phyloP scores from a whole-genome alignment of 2,329 filamentous ascomycete species.

The Neonectria neomacrospora region DNA sequence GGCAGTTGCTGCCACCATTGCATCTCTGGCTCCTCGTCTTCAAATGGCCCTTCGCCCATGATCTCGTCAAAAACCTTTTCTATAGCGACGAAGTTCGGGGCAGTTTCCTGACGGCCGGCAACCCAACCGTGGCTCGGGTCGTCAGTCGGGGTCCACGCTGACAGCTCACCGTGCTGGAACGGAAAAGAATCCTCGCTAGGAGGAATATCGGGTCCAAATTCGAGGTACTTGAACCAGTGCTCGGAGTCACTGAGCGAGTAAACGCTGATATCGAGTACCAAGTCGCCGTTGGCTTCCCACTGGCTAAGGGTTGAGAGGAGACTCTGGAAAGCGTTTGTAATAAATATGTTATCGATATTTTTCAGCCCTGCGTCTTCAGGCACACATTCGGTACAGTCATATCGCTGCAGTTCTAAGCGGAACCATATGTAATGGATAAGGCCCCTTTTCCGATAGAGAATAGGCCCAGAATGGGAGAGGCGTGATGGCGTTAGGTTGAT shows the following conservation, averaged over 20 bases:
- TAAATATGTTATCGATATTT: slow-evolving; percentile 29
- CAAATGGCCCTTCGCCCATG: slow-evolving; percentile 45
- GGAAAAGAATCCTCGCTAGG: too few species aligned
- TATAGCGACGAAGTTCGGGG: slow-evolving; percentile 34
- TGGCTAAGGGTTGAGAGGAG: slow-evolving; percentile 46
- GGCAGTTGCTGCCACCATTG: slow-evolving; percentile 50
- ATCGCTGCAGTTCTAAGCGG: slow-evolving; percentile 36
- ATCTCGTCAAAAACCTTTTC: slow-evolving; percentile 43
- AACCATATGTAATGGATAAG: slow-evolving; percentile 39
- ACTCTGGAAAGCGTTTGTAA: slow-evolving; percentile 36
- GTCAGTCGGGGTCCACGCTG: too few species aligned
- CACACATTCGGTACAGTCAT: slow-evolving; percentile 26
- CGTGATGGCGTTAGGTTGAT: slow-evolving; percentile 47
- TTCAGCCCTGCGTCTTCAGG: slow-evolving; percentile 11
- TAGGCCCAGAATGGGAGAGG: slow-evolving; percentile 43
- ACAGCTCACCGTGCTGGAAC: too few species aligned
- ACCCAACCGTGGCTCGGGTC: slow-evolving; percentile 46
- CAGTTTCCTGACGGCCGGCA: slow-evolving; percentile 36
- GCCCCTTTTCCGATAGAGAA: slow-evolving; percentile 42
- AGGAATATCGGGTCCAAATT: too few species aligned
- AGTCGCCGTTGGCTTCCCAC: slow-evolving; percentile 47
- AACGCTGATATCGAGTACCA: slow-evolving; percentile 52
- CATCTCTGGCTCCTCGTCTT: slow-evolving; percentile 42
- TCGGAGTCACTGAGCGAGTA: slow-evolving; percentile 51
- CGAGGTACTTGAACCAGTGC: slow-evolving; percentile 50